Percentiles rank a stretch among this genome's conserved stretches.
These are phyloP conservation scores for Gaeumannomyces sp. DNA, from an alignment of 2,329 filamentous ascomycete species.

Conservation along the genomic window DNA sequence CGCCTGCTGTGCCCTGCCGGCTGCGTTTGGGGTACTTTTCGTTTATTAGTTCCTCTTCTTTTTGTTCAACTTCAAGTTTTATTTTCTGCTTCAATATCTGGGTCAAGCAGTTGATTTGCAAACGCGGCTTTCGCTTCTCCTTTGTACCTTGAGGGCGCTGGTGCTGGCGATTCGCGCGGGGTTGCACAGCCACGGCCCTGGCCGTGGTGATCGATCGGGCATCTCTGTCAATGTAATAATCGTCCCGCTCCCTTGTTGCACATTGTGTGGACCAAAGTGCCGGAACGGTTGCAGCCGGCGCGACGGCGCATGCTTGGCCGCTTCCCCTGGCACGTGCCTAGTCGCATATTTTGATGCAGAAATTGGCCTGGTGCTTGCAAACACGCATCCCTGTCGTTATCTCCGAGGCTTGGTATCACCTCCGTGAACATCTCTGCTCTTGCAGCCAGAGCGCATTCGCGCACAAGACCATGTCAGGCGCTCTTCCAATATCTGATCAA, in stretches of 20 bases:
- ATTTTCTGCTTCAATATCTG: neutral
- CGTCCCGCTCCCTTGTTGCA: neutral
- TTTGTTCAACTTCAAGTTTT: neutral
- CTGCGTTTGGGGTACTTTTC: too few species aligned
- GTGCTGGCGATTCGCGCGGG: neutral
- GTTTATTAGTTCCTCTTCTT: neutral
- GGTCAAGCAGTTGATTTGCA: neutral
- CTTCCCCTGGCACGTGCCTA: neutral
- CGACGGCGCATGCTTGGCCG: neutral
- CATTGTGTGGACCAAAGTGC: neutral
- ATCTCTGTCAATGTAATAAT: slow-evolving; percentile 5
- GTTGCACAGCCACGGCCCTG: neutral
- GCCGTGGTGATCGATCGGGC: neutral
- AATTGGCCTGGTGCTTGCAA: neutral
- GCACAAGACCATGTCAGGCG: too few species aligned
- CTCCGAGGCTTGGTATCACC: too few species aligned
- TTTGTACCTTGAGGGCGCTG: neutral
- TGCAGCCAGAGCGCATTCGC: too few species aligned
- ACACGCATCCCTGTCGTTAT: neutral
- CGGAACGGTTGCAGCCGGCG: neutral
- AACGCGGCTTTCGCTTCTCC: neutral
- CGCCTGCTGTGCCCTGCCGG: too few species aligned
- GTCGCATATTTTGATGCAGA: neutral
- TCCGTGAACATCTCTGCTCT: too few species aligned
- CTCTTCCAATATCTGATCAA: too few species aligned